Percentiles rank a stretch among this genome's conserved stretches.
Conservation (phyloP, 345 rosid genomes). For the Crucihimalaya himalaica region DNA sequence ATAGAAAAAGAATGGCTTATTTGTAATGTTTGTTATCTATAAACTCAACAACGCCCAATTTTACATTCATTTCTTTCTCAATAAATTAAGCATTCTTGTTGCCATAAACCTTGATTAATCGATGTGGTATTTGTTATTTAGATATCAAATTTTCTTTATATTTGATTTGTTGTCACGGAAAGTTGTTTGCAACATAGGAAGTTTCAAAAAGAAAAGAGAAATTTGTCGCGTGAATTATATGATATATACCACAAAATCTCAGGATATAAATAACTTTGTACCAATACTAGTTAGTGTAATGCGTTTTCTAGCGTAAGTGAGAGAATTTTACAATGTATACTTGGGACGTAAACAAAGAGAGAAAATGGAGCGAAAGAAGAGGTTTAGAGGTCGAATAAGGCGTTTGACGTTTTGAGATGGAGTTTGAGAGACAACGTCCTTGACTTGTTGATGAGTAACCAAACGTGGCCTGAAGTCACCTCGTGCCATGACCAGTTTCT, state of each 20-base stretch:
- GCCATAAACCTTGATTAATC: background rate
- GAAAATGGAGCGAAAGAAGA: conserved; percentile 23
- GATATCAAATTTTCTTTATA: background rate
- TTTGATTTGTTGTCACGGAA: background rate
- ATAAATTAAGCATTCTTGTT: conserved; percentile 34
- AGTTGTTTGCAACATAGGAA: background rate
- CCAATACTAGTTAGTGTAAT: background rate
- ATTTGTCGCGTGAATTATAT: background rate
- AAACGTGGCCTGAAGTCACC: conserved; percentile 35
- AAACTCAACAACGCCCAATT: conserved; percentile 24
- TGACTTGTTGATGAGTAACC: conserved; percentile 5
- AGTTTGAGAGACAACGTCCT: conserved; percentile 25
- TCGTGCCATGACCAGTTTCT: conserved; percentile 39
- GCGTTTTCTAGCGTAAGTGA: background rate
- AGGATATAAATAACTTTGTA: background rate
- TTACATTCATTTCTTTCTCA: conserved; percentile 28
- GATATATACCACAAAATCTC: background rate
- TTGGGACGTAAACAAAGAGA: conserved; percentile 15
- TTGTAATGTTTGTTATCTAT: conserved; percentile 20
- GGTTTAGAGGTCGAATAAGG: conserved; percentile 9
- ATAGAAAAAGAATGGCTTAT: conserved; percentile 8
- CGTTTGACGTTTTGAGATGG: conserved; percentile 17
- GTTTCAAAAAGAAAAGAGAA: background rate
- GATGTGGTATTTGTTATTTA: background rate
- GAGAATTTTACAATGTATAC: background rate